Evolutionary conservation across 768 basidiomycete species (phyloP).

Genomic region (Wakefieldia striispora): DNA sequence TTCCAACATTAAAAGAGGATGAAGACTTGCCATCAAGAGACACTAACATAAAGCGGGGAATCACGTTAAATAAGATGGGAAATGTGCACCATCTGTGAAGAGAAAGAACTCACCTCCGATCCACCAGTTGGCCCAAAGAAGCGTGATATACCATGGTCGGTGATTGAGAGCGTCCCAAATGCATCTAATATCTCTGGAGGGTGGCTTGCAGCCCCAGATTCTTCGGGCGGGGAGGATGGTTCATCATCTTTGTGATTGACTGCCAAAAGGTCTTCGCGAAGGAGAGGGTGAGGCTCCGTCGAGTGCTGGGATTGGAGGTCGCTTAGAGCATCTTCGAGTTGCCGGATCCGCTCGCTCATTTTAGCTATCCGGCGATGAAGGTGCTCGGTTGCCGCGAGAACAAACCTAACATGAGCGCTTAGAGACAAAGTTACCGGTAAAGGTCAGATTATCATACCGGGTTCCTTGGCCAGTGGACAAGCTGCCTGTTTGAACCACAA

Average conservation of each 20-base stretch:
- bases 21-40: slow-evolving; percentile 31
- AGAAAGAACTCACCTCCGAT: slow-evolving; percentile 50
- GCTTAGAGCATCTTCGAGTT: slow-evolving; percentile 60
- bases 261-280: slow-evolving; percentile 50
- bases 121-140: slow-evolving; percentile 71
- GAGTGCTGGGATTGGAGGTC: slow-evolving; percentile 50
- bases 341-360: slow-evolving; percentile 53
- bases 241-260: slow-evolving; percentile 31
- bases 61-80: slow-evolving; percentile 7
- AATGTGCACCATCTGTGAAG: slow-evolving; percentile 5
- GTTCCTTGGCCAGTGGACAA: slow-evolving; percentile 80
- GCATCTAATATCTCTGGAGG: slow-evolving; percentile 49
- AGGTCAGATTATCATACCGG: slow-evolving; percentile 39
- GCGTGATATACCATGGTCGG: slow-evolving; percentile 56
- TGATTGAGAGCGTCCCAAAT: slow-evolving; percentile 60
- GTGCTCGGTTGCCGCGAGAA: slow-evolving; percentile 65
- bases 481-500: slow-evolving; percentile 44
- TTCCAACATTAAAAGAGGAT: slow-evolving; percentile 1
- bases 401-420: slow-evolving; percentile 39
- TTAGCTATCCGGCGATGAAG: slow-evolving; percentile 55
- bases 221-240: slow-evolving; percentile 23
- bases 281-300: slow-evolving; percentile 56
- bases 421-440: slow-evolving; percentile 2
- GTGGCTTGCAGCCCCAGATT: slow-evolving; percentile 8
- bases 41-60: slow-evolving; percentile 23